These are phyloP conservation scores for Nitzschia inconspicua DNA, from an alignment of 108 stramenopile genomes.

Conservation along the genomic window DNA sequence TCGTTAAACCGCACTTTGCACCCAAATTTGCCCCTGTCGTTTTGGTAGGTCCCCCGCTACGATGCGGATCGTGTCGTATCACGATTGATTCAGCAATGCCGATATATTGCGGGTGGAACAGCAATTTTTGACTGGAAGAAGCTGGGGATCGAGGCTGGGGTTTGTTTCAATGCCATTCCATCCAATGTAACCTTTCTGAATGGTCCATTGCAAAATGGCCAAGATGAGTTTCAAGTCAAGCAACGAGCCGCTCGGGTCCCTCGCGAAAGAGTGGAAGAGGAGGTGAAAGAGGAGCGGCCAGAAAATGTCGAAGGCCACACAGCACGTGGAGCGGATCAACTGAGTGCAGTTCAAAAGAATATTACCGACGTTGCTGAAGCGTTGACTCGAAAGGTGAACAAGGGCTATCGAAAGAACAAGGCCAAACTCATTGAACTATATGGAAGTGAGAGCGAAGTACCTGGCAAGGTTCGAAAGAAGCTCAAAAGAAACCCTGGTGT, in stretches of 20 bases:
- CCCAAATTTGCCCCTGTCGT: not conserved
- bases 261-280: conserved; percentile 31
- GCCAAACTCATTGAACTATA: conserved; percentile 18
- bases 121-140: conserved; percentile 65
- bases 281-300: conserved; percentile 55
- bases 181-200: conserved; percentile 57
- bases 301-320: conserved; percentile 46
- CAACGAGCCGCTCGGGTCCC: conserved; percentile 41
- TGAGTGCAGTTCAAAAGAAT: conserved; percentile 63
- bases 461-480: conserved; percentile 11
- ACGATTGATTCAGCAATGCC: conserved; percentile 47
- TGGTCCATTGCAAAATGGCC: conserved; percentile 49
- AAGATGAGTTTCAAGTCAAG: conserved; percentile 39
- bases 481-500: conserved; percentile 15
- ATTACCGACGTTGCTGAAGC: conserved; percentile 46
- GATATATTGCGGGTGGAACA: conserved; percentile 14
- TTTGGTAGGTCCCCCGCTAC: conserved; percentile 74
- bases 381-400: conserved; percentile 26
- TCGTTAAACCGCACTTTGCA: too few species aligned
- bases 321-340: conserved; percentile 53
- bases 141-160: conserved; percentile 63
- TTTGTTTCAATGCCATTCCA: conserved; percentile 80
- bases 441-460: conserved; percentile 5
- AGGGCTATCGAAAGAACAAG: conserved; percentile 11
- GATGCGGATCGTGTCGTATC: conserved; percentile 59